Base-by-base conservation (phyloP, 2,329 filamentous ascomycete genomes). In the Dactylonectria estremocensis region DNA sequence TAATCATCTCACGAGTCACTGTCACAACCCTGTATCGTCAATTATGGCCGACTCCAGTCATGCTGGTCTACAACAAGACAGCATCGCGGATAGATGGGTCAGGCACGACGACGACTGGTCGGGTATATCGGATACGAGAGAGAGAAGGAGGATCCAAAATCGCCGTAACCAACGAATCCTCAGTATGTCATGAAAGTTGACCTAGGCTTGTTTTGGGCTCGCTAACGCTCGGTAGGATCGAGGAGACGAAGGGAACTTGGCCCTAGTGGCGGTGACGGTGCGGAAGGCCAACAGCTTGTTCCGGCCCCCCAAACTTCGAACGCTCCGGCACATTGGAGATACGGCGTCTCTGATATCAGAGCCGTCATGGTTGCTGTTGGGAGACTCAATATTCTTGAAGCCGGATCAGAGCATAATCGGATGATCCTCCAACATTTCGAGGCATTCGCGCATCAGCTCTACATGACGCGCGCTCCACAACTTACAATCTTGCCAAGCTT, bases 81-180 rank as follows among this genome's bases (percentile, higher is more conserved):
- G 40, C 40, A 43, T 43, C 40, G 40, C 40, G 14, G 40, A n/a
- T n/a, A n/a, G 10, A 14, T 43, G 52, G 52, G 16, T 55, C 5
- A 55, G 52, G 22, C 3, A 40, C 52, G n/a, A 55, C 9, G 52
- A 55, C 52, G 52, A 55, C 37, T 55, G 52, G 52, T 55, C 52
- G n/a, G 52, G 52, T 2, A 20, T 55, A 22, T 37, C 33, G 31
- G 52, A 55, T 22, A 22, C 37, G 31, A 33, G 52, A 22, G 10
- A 22, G 10, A 55, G 52, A 33, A 55, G 52, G 37, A 55, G 18
- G 16, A 55, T 55, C 31, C 52, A 55, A 37, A 55, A 55, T 14
- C 52, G 52, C 22, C 52, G 52, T 18, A 55, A 55, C 52, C 52
- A 55, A 43, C 52, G 52, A 33, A 22, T 55, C 18, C 28, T 20